Percentiles rank a stretch among this genome's conserved stretches.
These are phyloP conservation scores for Nissolia schottii DNA, from an alignment of 306 rosid genomes.

Conservation along the genomic window DNA sequence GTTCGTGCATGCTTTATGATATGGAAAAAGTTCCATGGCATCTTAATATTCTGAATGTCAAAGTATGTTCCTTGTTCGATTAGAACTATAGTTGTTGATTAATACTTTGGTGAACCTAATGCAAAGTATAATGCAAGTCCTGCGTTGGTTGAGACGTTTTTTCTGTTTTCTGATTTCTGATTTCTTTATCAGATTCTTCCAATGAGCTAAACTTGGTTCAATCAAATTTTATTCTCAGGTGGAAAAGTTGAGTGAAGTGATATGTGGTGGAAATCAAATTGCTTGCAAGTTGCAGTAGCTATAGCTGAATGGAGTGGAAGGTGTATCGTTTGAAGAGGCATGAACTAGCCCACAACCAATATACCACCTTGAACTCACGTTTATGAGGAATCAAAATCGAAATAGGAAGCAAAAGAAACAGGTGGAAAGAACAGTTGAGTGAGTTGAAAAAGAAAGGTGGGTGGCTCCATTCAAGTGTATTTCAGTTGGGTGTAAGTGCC, in stretches of 20 bases:
- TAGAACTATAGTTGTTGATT: neutral
- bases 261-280: neutral
- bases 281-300: conserved; percentile 19
- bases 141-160: neutral
- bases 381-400: neutral
- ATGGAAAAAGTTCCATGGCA: neutral
- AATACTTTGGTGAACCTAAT: neutral
- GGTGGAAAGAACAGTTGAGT: neutral
- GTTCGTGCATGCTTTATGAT: neutral
- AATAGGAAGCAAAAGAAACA: conserved; percentile 1
- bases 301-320: neutral
- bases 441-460: conserved; percentile 15
- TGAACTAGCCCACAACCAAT: conserved; percentile 26
- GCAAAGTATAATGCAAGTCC: neutral
- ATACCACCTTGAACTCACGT: conserved; percentile 18
- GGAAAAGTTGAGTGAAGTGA: conserved; percentile 13
- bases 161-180: no score
- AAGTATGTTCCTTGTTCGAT: neutral
- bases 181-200: conserved; percentile 14
- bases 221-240: conserved; percentile 30
- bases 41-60: conserved; percentile 1
- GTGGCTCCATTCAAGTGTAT: conserved; percentile 30
- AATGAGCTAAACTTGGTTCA: conserved; percentile 6
- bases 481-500: conserved; percentile 13
- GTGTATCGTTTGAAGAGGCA: conserved; percentile 40